phyloP scores from a whole-genome alignment of 805 yeast species.

The Wickerhamomyces strasburgensis region DNA sequence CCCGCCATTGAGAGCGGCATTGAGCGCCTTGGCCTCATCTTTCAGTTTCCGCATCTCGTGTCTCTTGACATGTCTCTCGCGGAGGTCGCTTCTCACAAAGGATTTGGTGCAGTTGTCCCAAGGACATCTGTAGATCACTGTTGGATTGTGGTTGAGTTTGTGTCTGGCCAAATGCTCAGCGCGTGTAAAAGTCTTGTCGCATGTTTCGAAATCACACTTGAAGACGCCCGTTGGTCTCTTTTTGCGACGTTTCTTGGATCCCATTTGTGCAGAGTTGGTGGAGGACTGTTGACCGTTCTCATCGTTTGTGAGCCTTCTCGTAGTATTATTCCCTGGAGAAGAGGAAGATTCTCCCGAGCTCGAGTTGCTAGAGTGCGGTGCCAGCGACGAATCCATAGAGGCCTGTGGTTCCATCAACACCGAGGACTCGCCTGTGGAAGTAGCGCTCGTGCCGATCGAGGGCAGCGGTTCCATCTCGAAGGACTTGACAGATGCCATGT shows the following conservation, averaged over 20 bases:
- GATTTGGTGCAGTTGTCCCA: slow-evolving; percentile 50
- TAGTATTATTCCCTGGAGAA: too few relatives aligned
- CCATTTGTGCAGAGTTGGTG: neutral
- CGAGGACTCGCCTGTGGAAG: too few relatives aligned
- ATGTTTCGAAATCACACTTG: slow-evolving; percentile 42
- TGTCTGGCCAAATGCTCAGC: slow-evolving; percentile 64
- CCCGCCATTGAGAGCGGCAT: slow-evolving; percentile 9
- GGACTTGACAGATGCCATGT: too few relatives aligned
- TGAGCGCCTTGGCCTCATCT: slow-evolving; percentile 22
- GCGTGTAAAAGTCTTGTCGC: slow-evolving; percentile 52
- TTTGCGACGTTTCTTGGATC: slow-evolving; percentile 17
- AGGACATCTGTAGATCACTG: slow-evolving; percentile 48
- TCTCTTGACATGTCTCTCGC: slow-evolving; percentile 40
- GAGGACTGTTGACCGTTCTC: neutral
- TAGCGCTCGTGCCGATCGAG: too few relatives aligned
- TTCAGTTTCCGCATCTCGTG: slow-evolving; percentile 31
- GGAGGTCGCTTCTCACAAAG: slow-evolving; percentile 58
- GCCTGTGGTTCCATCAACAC: too few relatives aligned
- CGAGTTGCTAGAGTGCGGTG: too few relatives aligned
- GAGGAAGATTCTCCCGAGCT: too few relatives aligned
- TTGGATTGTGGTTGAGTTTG: slow-evolving; percentile 54
- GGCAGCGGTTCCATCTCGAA: too few relatives aligned
- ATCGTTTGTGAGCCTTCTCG: neutral
- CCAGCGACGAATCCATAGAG: too few relatives aligned
- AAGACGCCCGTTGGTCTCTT: slow-evolving; percentile 29